phyloP scores from a whole-genome alignment of 2,329 filamentous ascomycete genomes.

The Rhynchosporium secalis region DNA sequence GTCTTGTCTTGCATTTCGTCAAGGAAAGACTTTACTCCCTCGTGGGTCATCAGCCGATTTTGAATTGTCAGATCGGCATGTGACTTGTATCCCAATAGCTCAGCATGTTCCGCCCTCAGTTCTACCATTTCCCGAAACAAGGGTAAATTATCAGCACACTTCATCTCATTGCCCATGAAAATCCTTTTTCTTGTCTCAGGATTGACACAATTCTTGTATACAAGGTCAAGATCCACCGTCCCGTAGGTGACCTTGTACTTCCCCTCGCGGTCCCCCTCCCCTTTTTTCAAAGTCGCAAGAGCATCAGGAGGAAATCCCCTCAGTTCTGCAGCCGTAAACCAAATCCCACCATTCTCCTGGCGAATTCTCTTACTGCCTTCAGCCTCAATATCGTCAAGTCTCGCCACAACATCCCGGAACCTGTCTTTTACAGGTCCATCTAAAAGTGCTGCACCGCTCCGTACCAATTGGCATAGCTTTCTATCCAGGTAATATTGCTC shows the following conservation, averaged over 20 bases:
- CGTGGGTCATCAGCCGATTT: conserved; percentile 66
- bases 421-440: conserved; percentile 11
- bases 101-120: conserved; percentile 72
- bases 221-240: conserved; percentile 49
- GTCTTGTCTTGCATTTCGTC: conserved; percentile 65
- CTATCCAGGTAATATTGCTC: conserved; percentile 11
- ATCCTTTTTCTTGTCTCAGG: conserved; percentile 41
- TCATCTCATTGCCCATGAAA: conserved; percentile 37
- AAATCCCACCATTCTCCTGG: conserved; percentile 46
- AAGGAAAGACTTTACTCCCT: conserved; percentile 68
- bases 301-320: conserved; percentile 51
- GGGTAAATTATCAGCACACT: conserved; percentile 59
- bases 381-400: conserved; percentile 14
- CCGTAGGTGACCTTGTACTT: conserved; percentile 52
- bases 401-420: conserved; percentile 11
- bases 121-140: conserved; percentile 72
- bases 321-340: conserved; percentile 50
- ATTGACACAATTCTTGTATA: conserved; percentile 46
- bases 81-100: conserved; percentile 70
- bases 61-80: conserved; percentile 60
- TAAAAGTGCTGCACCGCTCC: conserved; percentile 9
- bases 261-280: conserved; percentile 47
- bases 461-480: neutral
- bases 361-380: conserved; percentile 12
- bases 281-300: conserved; percentile 47